Conservation (phyloP, 1,284 basidiomycete genomes). For the Hymenochaete sp. region DNA sequence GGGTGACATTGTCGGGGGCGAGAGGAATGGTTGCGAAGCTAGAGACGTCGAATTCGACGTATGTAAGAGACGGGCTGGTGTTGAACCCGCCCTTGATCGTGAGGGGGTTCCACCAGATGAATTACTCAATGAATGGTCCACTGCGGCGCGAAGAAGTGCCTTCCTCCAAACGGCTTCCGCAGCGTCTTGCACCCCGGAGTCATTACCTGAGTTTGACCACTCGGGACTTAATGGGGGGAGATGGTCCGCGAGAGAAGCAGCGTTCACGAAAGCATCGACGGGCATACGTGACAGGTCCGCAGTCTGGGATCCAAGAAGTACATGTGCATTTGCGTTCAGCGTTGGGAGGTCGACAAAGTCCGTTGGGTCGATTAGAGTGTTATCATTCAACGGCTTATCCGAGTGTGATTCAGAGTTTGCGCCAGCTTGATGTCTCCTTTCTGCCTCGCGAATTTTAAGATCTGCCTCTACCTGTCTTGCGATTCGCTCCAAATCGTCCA, state of each 20-base stretch:
- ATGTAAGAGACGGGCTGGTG: slow-evolving; percentile 6
- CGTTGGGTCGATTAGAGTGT: slow-evolving; percentile 71
- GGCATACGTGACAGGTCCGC: slow-evolving; percentile 60
- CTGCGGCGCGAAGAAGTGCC: slow-evolving; percentile 59
- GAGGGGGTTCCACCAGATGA: slow-evolving; percentile 26
- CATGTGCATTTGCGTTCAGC: slow-evolving; percentile 48
- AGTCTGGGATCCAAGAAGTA: slow-evolving; percentile 62
- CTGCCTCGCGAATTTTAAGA: slow-evolving; percentile 40
- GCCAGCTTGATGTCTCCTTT: slow-evolving; percentile 18
- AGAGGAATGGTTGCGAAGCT: slow-evolving; percentile 17
- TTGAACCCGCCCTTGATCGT: slow-evolving; percentile 8
- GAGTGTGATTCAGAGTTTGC: slow-evolving; percentile 14
- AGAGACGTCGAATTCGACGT: slow-evolving; percentile 18
- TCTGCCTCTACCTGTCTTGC: slow-evolving; percentile 67
- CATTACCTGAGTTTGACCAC: too few relatives aligned
- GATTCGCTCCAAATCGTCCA: slow-evolving; percentile 57
- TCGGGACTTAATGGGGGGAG: slow-evolving; percentile 59
- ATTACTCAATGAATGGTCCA: slow-evolving; percentile 60
- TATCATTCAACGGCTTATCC: slow-evolving; percentile 24
- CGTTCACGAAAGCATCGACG: slow-evolving; percentile 61
- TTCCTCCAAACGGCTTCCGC: slow-evolving; percentile 62
- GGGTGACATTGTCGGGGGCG: slow-evolving; percentile 18
- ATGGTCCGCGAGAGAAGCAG: slow-evolving; percentile 59
- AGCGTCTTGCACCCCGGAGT: too few relatives aligned
- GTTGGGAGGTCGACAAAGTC: slow-evolving; percentile 68